phyloP scores from a whole-genome alignment of 83 land plant genomes.

The Diphasiastrum complanatum region DNA sequence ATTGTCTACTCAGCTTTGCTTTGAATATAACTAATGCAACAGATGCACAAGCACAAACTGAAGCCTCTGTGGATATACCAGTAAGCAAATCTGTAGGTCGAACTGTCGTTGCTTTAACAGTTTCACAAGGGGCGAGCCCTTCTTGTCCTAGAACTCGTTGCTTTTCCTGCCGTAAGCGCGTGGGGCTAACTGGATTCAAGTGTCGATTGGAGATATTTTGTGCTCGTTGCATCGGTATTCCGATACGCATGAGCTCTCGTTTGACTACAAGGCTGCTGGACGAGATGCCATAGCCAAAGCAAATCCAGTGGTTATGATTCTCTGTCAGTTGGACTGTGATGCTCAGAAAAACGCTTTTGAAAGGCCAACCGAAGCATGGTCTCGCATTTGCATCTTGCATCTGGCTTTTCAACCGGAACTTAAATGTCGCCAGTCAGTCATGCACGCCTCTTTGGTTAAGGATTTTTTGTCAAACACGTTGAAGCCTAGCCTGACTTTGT shows the following conservation, averaged over 20 bases:
- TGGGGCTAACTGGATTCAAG: not conserved
- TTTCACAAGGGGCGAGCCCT: not conserved
- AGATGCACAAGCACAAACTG: not conserved
- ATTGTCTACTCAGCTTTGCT: too few relatives aligned
- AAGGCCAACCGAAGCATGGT: too few relatives aligned
- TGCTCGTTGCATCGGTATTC: not conserved
- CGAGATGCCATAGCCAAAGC: conserved; percentile 1
- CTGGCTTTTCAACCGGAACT: too few relatives aligned
- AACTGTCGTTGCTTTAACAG: not conserved
- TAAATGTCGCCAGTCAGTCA: too few relatives aligned
- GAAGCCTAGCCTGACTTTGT: too few relatives aligned
- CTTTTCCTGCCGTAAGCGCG: not conserved
- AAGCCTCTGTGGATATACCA: not conserved
- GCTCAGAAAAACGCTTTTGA: too few relatives aligned
- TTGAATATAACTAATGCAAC: too few relatives aligned
- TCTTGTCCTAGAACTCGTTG: not conserved
- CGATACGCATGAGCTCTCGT: not conserved
- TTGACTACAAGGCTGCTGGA: conserved; percentile 1
- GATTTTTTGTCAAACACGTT: too few relatives aligned
- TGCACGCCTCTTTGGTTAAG: too few relatives aligned
- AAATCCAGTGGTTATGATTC: not conserved
- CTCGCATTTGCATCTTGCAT: too few relatives aligned
- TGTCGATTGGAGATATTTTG: not conserved
- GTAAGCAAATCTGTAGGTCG: not conserved
- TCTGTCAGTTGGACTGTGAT: too few relatives aligned